phyloP scores from a whole-genome alignment of 768 basidiomycete genomes.

The Glaciozyma antarctica region DNA sequence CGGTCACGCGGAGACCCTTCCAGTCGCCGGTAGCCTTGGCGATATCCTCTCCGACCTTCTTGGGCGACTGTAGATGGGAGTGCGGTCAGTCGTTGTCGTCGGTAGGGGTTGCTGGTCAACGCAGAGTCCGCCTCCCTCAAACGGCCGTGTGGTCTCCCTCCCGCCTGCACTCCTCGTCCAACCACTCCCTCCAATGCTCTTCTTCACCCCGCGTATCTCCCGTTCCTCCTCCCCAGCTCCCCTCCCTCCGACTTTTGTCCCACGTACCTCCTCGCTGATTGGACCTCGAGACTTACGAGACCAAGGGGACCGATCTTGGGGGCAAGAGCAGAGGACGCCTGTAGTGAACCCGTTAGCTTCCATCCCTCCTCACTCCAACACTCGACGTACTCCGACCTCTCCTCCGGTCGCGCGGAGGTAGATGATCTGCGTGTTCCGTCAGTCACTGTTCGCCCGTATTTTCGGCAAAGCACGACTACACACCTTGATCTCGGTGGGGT shows the following conservation, averaged over 20 bases:
- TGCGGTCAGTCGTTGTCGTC: neutral
- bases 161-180: no score
- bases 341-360: neutral
- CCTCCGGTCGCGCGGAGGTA: constrained; percentile 97
- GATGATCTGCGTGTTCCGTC: constrained; percentile 54
- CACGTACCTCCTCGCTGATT: neutral
- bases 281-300: constrained; percentile 56
- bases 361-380: neutral
- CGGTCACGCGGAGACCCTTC: constrained; percentile 99
- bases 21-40: constrained; percentile 95
- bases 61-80: constrained; percentile 64
- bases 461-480: constrained; percentile 9
- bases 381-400: constrained; percentile 62
- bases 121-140: no score
- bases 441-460: neutral
- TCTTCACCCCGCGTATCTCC: no score
- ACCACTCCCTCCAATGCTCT: neutral
- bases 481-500: constrained; percentile 88
- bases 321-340: constrained; percentile 85
- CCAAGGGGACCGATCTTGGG: constrained; percentile 99
- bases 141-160: no score
- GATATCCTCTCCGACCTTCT: constrained; percentile 99
- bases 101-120: no score
- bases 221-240: neutral
- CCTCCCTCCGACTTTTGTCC: neutral